Conservation (phyloP, 2,329 filamentous ascomycete genomes). For the Cladosporium sp. region DNA sequence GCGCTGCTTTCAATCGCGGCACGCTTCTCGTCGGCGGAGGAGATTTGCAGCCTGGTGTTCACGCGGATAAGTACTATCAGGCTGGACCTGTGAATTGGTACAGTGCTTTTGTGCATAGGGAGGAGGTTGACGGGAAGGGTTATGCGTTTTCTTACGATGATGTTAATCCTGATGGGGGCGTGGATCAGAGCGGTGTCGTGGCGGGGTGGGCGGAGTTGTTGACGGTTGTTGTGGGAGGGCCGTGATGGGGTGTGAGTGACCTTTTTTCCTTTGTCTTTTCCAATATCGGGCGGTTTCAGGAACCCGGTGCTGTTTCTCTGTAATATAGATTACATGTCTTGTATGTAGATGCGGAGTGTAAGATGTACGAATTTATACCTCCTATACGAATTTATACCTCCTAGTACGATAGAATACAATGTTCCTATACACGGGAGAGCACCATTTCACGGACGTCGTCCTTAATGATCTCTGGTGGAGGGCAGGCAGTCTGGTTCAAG, state of each 20-base stretch:
- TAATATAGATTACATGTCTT: too few relatives aligned
- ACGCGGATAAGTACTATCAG: conserved; percentile 42
- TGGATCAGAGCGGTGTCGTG: conserved; percentile 49
- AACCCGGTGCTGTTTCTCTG: too few relatives aligned
- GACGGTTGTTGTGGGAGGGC: conserved; percentile 46
- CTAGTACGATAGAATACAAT: too few relatives aligned
- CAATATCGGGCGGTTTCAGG: too few relatives aligned
- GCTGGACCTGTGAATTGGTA: conserved; percentile 47
- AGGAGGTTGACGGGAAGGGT: conserved; percentile 55
- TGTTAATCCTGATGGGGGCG: conserved; percentile 53
- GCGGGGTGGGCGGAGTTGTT: conserved; percentile 41
- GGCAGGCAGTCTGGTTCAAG: too few relatives aligned
- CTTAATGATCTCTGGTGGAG: too few relatives aligned
- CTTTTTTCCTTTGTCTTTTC: too few relatives aligned
- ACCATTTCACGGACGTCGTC: too few relatives aligned
- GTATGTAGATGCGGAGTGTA: too few relatives aligned
- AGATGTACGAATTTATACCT: too few relatives aligned
- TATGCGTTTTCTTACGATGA: conserved; percentile 69
- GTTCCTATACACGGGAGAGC: too few relatives aligned
- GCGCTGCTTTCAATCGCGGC: conserved; percentile 70
- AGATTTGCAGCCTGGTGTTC: conserved; percentile 41
- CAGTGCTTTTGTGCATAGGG: conserved; percentile 54
- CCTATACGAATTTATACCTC: too few relatives aligned
- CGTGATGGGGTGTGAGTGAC: not conserved
- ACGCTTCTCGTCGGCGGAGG: conserved; percentile 56